A percentile compares a stretch with the other conserved stretches of the same genome.
phyloP scores from a whole-genome alignment of 495 filamentous ascomycete species.

The Tuber microsphaerosporum region DNA sequence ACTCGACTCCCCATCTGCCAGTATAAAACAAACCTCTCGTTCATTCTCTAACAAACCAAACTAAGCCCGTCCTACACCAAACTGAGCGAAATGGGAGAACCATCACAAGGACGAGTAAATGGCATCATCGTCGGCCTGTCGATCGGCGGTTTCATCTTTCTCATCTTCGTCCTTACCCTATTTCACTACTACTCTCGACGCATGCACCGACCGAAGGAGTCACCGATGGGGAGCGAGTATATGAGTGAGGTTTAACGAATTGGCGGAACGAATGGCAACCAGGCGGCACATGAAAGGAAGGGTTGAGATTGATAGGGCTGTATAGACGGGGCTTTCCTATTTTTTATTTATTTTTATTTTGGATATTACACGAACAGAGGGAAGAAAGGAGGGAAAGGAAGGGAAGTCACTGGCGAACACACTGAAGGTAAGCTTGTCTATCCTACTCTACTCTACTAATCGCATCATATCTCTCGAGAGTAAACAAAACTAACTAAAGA shows the following conservation, averaged over 20 bases:
- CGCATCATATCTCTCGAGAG: neutral
- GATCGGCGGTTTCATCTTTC: constrained; percentile 30
- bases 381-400: neutral
- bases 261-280: neutral
- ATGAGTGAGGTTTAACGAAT: constrained; percentile 16
- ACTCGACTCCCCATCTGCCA: neutral
- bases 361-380: neutral
- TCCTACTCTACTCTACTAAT: neutral
- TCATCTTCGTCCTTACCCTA: constrained; percentile 34
- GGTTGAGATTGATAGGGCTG: neutral
- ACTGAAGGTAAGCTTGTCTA: neutral
- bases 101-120: constrained; percentile 32
- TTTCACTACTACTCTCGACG: constrained; percentile 37
- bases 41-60: neutral
- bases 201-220: constrained; percentile 32
- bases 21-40: neutral
- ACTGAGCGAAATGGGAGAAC: constrained; percentile 21
- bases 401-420: neutral
- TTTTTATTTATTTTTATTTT: neutral
- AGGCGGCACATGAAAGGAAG: neutral
- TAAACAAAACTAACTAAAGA: neutral
- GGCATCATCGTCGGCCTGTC: constrained; percentile 37
- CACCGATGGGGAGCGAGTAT: constrained; percentile 17
- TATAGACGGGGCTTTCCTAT: neutral
- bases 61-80: neutral